Percentiles rank a stretch among this genome's conserved stretches.
Conservation (phyloP, 805 yeast genomes). For the Barnettozyma populi region DNA sequence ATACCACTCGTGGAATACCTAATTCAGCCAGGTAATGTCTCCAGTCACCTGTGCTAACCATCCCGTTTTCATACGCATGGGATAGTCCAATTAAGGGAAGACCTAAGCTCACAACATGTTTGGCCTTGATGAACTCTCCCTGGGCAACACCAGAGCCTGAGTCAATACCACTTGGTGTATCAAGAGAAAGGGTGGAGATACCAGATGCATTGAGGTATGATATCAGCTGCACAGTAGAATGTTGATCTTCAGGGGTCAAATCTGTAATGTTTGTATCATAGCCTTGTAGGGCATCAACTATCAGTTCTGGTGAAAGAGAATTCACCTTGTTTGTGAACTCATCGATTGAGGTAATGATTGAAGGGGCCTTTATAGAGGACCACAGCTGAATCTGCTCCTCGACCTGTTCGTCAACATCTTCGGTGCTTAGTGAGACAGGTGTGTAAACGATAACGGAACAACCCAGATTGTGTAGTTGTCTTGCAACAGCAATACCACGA, state of each 20-base stretch:
- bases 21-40: conserved; percentile 60
- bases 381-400: conserved; percentile 49
- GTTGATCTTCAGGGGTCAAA: conserved; percentile 36
- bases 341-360: conserved; percentile 31
- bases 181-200: conserved; percentile 55
- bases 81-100: conserved; percentile 62
- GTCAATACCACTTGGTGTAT: conserved; percentile 78
- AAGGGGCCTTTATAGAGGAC: conserved; percentile 63
- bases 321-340: conserved; percentile 32
- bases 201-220: conserved; percentile 60
- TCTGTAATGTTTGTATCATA: conserved; percentile 66
- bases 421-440: conserved; percentile 5
- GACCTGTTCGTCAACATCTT: conserved; percentile 26
- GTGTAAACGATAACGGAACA: conserved; percentile 49
- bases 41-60: conserved; percentile 42
- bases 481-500: conserved; percentile 70
- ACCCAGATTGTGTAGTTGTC: conserved; percentile 72
- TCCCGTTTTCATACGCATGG: conserved; percentile 54
- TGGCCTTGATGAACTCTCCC: conserved; percentile 38
- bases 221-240: conserved; percentile 40
- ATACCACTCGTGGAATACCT: conserved; percentile 62
- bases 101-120: conserved; percentile 65
- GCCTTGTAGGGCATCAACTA: conserved; percentile 83
- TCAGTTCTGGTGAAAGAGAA: conserved; percentile 63
- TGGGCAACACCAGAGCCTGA: conserved; percentile 62